Percentiles rank a stretch among this genome's conserved stretches.
These are phyloP conservation scores for Plantago major DNA, from an alignment of 257 asterid species.

Conservation along the genomic window DNA sequence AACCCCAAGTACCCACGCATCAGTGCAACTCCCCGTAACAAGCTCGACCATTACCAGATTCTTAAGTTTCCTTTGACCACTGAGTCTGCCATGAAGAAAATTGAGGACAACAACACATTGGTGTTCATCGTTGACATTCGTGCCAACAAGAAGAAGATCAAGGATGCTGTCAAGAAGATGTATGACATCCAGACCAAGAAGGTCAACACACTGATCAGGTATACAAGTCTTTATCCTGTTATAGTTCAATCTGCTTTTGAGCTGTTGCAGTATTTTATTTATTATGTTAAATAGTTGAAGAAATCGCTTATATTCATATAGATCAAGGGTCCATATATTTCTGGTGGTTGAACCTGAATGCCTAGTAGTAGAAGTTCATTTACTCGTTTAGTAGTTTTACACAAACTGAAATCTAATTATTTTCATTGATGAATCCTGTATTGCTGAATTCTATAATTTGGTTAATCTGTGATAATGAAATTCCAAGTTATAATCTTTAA, in stretches of 20 bases:
- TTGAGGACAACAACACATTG: conserved; percentile 55
- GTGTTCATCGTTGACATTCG: conserved; percentile 52
- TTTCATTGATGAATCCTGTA: no score
- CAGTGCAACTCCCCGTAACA: conserved; percentile 53
- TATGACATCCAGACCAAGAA: conserved; percentile 55
- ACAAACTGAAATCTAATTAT: no score
- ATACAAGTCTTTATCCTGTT: not conserved
- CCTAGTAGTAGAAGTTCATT: no score
- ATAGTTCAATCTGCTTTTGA: not conserved
- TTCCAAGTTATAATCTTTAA: no score
- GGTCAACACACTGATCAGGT: conserved; percentile 59
- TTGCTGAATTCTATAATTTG: no score
- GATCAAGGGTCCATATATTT: not conserved
- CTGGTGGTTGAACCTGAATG: not conserved
- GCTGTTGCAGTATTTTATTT: not conserved
- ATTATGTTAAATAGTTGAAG: not conserved
- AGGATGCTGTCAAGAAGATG: conserved; percentile 56
- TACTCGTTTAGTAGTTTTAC: no score
- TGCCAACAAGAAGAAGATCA: conserved; percentile 55
- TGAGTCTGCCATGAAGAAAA: conserved; percentile 57
- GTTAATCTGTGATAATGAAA: no score
- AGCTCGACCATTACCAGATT: conserved; percentile 43
- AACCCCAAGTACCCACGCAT: conserved; percentile 54
- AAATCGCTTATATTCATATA: not conserved
- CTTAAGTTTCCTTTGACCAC: conserved; percentile 52